Base-by-base conservation (phyloP, 257 asterid genomes). In the Gentiana dahurica region DNA sequence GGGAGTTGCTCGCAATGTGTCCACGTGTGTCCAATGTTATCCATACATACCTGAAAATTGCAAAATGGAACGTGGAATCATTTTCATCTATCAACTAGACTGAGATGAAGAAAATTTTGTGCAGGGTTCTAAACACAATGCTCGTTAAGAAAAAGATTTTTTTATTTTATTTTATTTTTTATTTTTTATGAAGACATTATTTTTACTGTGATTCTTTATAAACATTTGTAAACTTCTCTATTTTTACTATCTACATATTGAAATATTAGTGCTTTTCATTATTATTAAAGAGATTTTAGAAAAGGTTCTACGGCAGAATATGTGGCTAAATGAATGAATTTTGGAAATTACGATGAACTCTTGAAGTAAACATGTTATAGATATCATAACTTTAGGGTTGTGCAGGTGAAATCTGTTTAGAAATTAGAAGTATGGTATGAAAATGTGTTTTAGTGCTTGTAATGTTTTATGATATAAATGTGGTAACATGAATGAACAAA, bases 1-100 rank as follows among this genome's bases (percentile, higher is more conserved):
- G 59, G 62, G 48, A 68, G 73, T 68, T 13, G 84, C 69, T 59
- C 69, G 79, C 79, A 68, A 62, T 64, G 69, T 69, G 63, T 69
- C 79, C 67, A 79, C 89, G 85, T 75, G 85, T 71, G 45, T 52
- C 32, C 9, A 67, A 61, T 77, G 67, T 67, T 69, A 81, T 77
- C 94, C 89, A 75, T 65, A 71, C 64, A 64, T 52, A 24, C 24
- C 24, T 24, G 24, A 24, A 24, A 24, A 24, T 24, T 24, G 24
- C 24, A 24, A 24, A 24, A 24, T 24, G 24, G 24, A 24, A 24
- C 24, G 24, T 24, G 24, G 24, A 24, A n/a, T 49, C 24, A 7
- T 15, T 38, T 7, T 7, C 48, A 38, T 55, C 24, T 55, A 12
- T 54, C 46, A 12, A 5, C 13, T 9, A 0, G 6, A 15, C 55